A percentile compares a stretch with the other conserved stretches of the same genome.
These are phyloP conservation scores for Sporothrix schenckii DNA, from an alignment of 2,329 filamentous ascomycete species.

Conservation along the genomic window DNA sequence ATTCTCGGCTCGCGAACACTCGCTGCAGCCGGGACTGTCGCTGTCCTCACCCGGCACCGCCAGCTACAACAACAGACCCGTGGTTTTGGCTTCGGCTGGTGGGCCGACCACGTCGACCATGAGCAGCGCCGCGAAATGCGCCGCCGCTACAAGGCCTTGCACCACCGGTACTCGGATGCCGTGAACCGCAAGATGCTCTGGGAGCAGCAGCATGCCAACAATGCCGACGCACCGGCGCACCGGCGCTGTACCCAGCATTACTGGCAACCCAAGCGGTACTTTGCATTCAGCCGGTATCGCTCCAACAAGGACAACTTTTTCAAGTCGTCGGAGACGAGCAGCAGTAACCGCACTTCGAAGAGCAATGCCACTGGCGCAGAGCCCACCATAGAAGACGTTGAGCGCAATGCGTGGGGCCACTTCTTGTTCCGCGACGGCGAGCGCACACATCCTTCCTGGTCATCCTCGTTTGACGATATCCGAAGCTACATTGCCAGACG, in stretches of 20 bases:
- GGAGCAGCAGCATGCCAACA: slow-evolving; percentile 48
- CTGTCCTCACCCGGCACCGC: slow-evolving; percentile 39
- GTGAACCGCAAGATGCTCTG: slow-evolving; percentile 52
- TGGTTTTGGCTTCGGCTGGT: slow-evolving; percentile 54
- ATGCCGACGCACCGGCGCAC: slow-evolving; percentile 41
- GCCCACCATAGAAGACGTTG: slow-evolving; percentile 50
- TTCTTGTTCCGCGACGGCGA: slow-evolving; percentile 45
- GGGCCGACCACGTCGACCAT: slow-evolving; percentile 50
- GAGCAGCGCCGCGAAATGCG: slow-evolving; percentile 50
- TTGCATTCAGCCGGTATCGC: slow-evolving; percentile 36
- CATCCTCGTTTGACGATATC: slow-evolving; percentile 43
- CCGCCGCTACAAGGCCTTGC: slow-evolving; percentile 49
- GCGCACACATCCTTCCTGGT: slow-evolving; percentile 40
- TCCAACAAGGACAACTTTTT: slow-evolving; percentile 41
- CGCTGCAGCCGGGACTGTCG: slow-evolving; percentile 28
- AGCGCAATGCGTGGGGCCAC: slow-evolving; percentile 51
- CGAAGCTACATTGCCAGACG: slow-evolving; percentile 42
- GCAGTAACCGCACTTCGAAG: neutral
- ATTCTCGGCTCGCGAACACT: slow-evolving; percentile 29
- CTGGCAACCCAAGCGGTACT: slow-evolving; percentile 42
- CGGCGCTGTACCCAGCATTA: slow-evolving; percentile 50
- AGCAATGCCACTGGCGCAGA: slow-evolving; percentile 44
- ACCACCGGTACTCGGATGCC: slow-evolving; percentile 52
- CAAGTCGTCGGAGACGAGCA: slow-evolving; percentile 41
- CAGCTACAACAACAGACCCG: slow-evolving; percentile 52